These are phyloP conservation scores for Collybia mongolica DNA, from an alignment of 768 basidiomycete genomes.

Conservation along the genomic window DNA sequence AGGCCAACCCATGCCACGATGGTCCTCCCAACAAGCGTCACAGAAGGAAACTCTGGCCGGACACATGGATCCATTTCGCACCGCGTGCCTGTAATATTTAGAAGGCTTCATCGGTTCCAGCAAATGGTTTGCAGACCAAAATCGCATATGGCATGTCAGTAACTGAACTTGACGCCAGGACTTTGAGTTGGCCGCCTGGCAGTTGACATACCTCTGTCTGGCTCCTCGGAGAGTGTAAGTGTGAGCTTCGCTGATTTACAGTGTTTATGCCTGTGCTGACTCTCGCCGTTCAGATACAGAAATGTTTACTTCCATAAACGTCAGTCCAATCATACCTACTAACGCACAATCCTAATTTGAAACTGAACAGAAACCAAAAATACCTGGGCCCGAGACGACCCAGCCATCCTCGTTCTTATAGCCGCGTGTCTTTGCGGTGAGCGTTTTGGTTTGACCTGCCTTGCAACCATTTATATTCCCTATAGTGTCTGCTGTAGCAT, in stretches of 20 bases:
- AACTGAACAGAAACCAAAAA: conserved; percentile 84
- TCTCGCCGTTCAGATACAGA: conserved; percentile 60
- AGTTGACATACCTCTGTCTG: conserved; percentile 90
- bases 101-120: conserved; percentile 75
- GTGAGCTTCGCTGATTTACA: conserved; percentile 12
- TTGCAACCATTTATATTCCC: not conserved
- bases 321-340: conserved; percentile 32
- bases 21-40: conserved; percentile 38
- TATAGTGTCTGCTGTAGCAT: conserved; percentile 77
- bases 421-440: conserved; percentile 73
- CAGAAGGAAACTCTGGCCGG: conserved; percentile 35
- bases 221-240: conserved; percentile 88
- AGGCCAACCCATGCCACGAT: conserved; percentile 30
- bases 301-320: conserved; percentile 99
- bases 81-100: conserved; percentile 79
- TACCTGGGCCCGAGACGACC: conserved; percentile 97
- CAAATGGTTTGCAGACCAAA: conserved; percentile 67
- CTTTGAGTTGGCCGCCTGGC: conserved; percentile 96
- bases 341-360: not conserved
- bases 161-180: conserved; percentile 52
- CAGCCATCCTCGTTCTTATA: conserved; percentile 89
- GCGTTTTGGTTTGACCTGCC: conserved; percentile 16
- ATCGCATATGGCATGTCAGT: not conserved
- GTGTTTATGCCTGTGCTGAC: conserved; percentile 11
- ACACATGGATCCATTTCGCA: conserved; percentile 38